Percentiles rank a stretch among this genome's conserved stretches.
Conservation (phyloP, 169 alveolate genomes). For the Plasmodium ovale region DNA sequence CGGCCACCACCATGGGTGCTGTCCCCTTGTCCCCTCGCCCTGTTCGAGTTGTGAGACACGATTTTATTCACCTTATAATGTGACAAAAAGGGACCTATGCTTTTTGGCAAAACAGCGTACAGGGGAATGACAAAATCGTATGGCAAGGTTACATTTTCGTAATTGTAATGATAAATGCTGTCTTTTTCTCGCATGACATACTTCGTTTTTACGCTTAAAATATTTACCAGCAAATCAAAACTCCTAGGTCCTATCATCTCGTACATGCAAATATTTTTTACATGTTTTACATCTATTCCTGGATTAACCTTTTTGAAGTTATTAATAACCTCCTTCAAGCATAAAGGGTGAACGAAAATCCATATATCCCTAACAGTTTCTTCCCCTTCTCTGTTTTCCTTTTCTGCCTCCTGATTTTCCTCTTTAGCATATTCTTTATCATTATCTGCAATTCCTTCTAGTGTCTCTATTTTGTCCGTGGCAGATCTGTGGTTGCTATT, state of each 20-base stretch:
- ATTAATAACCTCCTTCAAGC: slow-evolving; percentile 32
- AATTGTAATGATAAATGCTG: slow-evolving; percentile 21
- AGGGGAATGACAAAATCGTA: slow-evolving; percentile 60
- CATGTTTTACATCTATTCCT: slow-evolving; percentile 36
- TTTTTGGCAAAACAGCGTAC: slow-evolving; percentile 55
- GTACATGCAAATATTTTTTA: slow-evolving; percentile 70
- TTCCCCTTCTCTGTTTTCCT: background rate
- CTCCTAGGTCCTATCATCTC: slow-evolving; percentile 62
- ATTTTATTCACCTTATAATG: slow-evolving; percentile 28
- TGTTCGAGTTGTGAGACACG: background rate
- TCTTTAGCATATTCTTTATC: background rate
- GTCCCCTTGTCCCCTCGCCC: background rate
- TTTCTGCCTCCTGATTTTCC: background rate
- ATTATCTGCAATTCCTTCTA: background rate
- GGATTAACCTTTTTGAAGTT: slow-evolving; percentile 2
- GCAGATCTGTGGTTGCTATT: background rate
- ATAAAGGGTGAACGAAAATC: slow-evolving; percentile 57
- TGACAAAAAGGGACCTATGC: slow-evolving; percentile 34
- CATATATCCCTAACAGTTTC: slow-evolving; percentile 28
- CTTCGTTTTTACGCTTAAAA: slow-evolving; percentile 48
- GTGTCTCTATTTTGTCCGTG: background rate
- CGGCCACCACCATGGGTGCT: background rate
- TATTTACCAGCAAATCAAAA: slow-evolving; percentile 27
- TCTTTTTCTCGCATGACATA: slow-evolving; percentile 5
- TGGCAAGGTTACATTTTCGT: slow-evolving; percentile 56